Evolutionary conservation across 768 basidiomycete genomes (phyloP).

Genomic region (Lactifluus echinatus): DNA sequence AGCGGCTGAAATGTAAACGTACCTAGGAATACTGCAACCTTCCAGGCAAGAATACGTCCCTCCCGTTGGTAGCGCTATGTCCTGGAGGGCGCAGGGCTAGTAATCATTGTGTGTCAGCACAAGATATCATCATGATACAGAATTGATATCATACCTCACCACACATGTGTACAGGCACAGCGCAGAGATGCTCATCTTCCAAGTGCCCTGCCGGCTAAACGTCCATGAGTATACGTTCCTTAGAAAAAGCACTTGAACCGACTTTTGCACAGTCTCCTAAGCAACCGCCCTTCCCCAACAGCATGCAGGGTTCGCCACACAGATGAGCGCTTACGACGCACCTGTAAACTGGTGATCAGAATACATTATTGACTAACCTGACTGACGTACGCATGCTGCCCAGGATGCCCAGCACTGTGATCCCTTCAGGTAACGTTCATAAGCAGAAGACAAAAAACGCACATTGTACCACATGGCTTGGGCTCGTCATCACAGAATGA

Average conservation of each 20-base stretch:
- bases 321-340: constrained; percentile 43
- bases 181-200: constrained; percentile 45
- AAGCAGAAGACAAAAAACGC: constrained; percentile 21
- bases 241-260: neutral
- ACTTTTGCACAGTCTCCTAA: constrained; percentile 46
- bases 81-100: constrained; percentile 15
- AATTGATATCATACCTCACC: constrained; percentile 35
- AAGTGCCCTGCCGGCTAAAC: constrained; percentile 39
- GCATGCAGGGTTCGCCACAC: constrained; percentile 44
- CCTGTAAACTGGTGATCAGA: constrained; percentile 26
- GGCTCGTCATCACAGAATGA: constrained; percentile 32
- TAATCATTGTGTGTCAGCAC: neutral
- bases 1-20: neutral
- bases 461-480: constrained; percentile 41
- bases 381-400: constrained; percentile 41
- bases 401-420: constrained; percentile 48
- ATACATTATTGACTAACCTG: neutral
- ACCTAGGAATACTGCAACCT: constrained; percentile 10
- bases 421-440: neutral
- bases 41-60: constrained; percentile 11
- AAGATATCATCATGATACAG: neutral
- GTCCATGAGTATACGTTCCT: neutral
- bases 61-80: constrained; percentile 1
- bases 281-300: constrained; percentile 43
- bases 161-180: constrained; percentile 45